Base-by-base conservation (phyloP, 2,329 filamentous ascomycete genomes). In the Aspergillus carbonarius region DNA sequence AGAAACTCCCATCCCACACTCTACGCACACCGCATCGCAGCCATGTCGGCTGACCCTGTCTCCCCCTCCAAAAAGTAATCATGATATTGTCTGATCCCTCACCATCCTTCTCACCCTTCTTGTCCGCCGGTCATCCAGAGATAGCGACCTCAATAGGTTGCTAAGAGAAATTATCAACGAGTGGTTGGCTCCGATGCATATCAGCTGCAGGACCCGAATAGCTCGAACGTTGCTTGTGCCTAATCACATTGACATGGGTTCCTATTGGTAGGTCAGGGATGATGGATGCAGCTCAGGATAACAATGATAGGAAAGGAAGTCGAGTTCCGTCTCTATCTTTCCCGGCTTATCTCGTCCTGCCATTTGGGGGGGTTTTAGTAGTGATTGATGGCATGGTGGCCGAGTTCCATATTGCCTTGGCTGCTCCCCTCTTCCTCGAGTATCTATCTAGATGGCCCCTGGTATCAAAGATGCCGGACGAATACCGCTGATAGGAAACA, bases 101-200 rank as follows among this genome's bases (percentile, higher is more conserved):
- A 39, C 40, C 39, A 30, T 27, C 27, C 34, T 30, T 20, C 25
- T 50, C 27, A 27, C n/a, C 37, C 44, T 20, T 47, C 23, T 35
- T 34, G 15, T 13, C 15, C 10, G 4, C 20, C 39, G 39, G 47
- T 42, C 40, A 55, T 23, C 35, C 42, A 55, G 35, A 63, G 64
- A 69, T 67, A 69, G 56, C 60, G 54, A 49, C 49, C 42, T 35
- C 51, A 57, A 60, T 50, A 56, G 54, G 59, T 70, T 69, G 63
- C 62, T 67, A 69, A 70, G 56, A 55, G 30, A 34, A 60, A 61
- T 70, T 70, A 71, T 67, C 64, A 61, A 67, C 55, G 37, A 53
- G 23, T 54, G 55, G 58, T 30, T 57, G 60, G 57, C 50, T 32
- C 49, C 20, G 53, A 48, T 62, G 64, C 69, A 70, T 71, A 71